A percentile compares a stretch with the other conserved stretches of the same genome.
phyloP scores from a whole-genome alignment of 1,139 yeast species.

The Meyerozyma carpophila region DNA sequence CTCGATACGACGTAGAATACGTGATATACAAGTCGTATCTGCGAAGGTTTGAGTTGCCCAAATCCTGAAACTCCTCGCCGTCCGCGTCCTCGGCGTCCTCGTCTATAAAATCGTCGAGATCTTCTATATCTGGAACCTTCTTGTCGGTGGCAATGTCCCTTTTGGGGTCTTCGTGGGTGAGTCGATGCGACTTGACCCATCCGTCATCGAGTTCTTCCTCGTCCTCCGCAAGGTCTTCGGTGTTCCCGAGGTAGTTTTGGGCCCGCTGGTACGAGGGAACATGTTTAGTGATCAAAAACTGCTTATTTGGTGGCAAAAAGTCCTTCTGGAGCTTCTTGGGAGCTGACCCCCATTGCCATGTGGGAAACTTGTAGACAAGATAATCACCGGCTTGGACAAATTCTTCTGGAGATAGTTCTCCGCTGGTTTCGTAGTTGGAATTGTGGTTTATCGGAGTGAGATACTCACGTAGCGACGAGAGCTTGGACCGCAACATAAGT shows the following conservation, averaged over 20 bases:
- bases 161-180: conserved; percentile 6
- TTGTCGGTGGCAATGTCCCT: conserved; percentile 6
- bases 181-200: conserved; percentile 40
- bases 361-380: conserved; percentile 84
- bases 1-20: conserved; percentile 91
- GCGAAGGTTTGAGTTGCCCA: conserved; percentile 39
- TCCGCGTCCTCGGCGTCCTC: conserved; percentile 29
- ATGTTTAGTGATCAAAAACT: conserved; percentile 77
- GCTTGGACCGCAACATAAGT: conserved; percentile 57
- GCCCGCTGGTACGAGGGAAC: conserved; percentile 86
- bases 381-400: conserved; percentile 93
- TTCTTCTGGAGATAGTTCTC: conserved; percentile 92
- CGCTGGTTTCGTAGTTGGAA: conserved; percentile 78
- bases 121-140: conserved; percentile 17
- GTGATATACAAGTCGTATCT: conserved; percentile 85
- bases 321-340: conserved; percentile 57
- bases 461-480: conserved; percentile 84
- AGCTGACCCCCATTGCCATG: conserved; percentile 90
- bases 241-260: conserved; percentile 35
- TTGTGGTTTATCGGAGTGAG: conserved; percentile 83
- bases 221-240: background rate
- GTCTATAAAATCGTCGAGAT: conserved; percentile 8
- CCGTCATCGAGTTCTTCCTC: conserved; percentile 43
- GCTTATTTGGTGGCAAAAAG: conserved; percentile 82
- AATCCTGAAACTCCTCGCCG: conserved; percentile 31